phyloP scores from a whole-genome alignment of 345 rosid species.

The Citrus sp. region DNA sequence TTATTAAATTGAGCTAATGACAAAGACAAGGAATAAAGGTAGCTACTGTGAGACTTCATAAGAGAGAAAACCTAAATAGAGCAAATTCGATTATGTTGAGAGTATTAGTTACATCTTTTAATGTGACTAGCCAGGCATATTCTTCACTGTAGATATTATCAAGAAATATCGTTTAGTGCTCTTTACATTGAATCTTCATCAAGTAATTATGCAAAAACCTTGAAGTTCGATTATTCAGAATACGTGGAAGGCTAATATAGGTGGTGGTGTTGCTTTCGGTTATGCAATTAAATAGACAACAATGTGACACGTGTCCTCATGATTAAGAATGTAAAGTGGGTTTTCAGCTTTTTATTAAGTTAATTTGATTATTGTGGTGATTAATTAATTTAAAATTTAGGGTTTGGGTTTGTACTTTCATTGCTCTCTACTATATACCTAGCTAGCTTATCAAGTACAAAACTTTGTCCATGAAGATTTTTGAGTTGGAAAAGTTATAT shows the following conservation, averaged over 20 bases:
- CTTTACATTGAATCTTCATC: not conserved
- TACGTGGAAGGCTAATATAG: constrained; percentile 18
- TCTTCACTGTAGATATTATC: not conserved
- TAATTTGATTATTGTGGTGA: not conserved
- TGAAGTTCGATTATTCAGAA: constrained; percentile 4
- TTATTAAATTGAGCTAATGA: not conserved
- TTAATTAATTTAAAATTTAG: too few relatives aligned
- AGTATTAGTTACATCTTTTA: constrained; percentile 1
- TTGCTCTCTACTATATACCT: not conserved
- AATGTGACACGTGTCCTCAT: constrained; percentile 25
- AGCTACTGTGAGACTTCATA: not conserved
- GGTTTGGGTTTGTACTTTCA: not conserved
- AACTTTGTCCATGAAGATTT: constrained; percentile 1
- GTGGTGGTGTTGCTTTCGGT: constrained; percentile 23
- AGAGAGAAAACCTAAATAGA: not conserved
- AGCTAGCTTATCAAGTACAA: constrained; percentile 8
- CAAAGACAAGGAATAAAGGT: not conserved
- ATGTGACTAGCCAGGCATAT: not conserved
- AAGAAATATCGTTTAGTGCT: not conserved
- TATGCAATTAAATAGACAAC: not conserved
- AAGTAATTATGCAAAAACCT: not conserved
- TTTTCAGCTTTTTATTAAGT: not conserved
- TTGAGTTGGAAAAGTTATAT: constrained; percentile 27
- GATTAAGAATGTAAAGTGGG: constrained; percentile 17
- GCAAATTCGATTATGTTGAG: not conserved